A percentile compares a stretch with the other conserved stretches of the same genome.
Evolutionary conservation across 177 flowering plant species (phyloP).

Genomic region (Vitis hybrid): DNA sequence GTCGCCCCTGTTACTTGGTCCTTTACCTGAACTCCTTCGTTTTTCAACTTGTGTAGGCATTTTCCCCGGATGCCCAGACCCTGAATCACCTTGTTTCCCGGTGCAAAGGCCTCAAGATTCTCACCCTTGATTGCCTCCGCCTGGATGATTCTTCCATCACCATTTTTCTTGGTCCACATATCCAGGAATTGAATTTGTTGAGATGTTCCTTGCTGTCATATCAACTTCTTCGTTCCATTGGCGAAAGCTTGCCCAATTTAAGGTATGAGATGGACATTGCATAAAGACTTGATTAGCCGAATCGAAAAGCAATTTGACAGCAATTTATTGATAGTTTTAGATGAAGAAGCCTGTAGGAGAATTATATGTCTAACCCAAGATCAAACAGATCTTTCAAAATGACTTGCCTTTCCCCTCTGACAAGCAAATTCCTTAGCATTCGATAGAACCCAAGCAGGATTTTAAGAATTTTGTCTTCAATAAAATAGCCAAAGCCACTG

Average conservation of each 20-base stretch:
- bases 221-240: constrained; percentile 29
- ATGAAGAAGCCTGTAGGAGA: background rate
- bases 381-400: too few species aligned
- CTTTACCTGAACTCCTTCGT: too few species aligned
- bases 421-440: too few species aligned
- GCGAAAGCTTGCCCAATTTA: constrained; percentile 33
- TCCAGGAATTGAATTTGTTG: constrained; percentile 35
- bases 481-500: too few species aligned
- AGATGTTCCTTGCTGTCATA: constrained; percentile 28
- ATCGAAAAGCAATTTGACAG: too few species aligned
- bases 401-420: too few species aligned
- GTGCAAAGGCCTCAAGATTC: constrained; percentile 20
- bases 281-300: too few species aligned
- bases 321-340: too few species aligned
- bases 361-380: too few species aligned
- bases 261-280: constrained; percentile 24
- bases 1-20: too few species aligned
- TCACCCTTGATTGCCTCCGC: constrained; percentile 43
- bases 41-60: constrained; percentile 22
- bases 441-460: too few species aligned
- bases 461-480: too few species aligned
- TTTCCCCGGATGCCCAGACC: constrained; percentile 29
- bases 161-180: constrained; percentile 20
- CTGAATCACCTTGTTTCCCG: constrained; percentile 21
- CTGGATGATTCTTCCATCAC: constrained; percentile 25